Evolutionary conservation across 208 protist genomes (phyloP).

Genomic region (Crithidia fasciculata): DNA sequence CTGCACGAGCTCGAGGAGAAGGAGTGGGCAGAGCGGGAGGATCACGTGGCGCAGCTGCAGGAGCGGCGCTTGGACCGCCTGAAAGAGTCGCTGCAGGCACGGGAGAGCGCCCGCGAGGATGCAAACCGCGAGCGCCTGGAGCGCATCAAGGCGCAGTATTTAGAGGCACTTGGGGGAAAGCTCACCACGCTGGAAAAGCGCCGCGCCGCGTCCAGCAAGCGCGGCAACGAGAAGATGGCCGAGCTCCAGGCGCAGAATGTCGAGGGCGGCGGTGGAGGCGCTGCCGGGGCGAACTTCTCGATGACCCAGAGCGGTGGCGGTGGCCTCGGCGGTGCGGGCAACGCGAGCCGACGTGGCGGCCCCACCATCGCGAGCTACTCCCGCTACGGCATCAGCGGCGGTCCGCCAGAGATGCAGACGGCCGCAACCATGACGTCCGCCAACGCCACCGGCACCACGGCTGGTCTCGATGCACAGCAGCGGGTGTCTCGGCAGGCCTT

Average conservation of each 20-base stretch:
- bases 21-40: constrained; percentile 88
- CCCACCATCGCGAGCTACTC: constrained; percentile 30
- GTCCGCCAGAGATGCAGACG: constrained; percentile 19
- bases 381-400: constrained; percentile 33
- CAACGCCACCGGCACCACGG: neutral
- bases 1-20: constrained; percentile 85
- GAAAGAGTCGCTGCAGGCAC: constrained; percentile 51
- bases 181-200: constrained; percentile 57
- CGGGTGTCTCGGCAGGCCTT: constrained; percentile 27
- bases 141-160: constrained; percentile 53
- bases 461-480: constrained; percentile 22
- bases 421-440: neutral
- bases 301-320: constrained; percentile 6
- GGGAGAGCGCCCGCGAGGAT: constrained; percentile 73
- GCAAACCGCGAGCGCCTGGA: constrained; percentile 63
- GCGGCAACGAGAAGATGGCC: constrained; percentile 33
- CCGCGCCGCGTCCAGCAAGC: constrained; percentile 33
- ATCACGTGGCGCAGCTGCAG: constrained; percentile 75
- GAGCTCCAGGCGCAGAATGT: constrained; percentile 11
- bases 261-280: constrained; percentile 15
- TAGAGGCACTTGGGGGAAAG: constrained; percentile 42
- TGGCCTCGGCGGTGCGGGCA: neutral
- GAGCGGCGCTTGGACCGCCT: constrained; percentile 72
- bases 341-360: neutral
- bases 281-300: constrained; percentile 21